Conservation (phyloP, 2,329 filamentous ascomycete genomes). For the Cladosporium sphaerospermum region DNA sequence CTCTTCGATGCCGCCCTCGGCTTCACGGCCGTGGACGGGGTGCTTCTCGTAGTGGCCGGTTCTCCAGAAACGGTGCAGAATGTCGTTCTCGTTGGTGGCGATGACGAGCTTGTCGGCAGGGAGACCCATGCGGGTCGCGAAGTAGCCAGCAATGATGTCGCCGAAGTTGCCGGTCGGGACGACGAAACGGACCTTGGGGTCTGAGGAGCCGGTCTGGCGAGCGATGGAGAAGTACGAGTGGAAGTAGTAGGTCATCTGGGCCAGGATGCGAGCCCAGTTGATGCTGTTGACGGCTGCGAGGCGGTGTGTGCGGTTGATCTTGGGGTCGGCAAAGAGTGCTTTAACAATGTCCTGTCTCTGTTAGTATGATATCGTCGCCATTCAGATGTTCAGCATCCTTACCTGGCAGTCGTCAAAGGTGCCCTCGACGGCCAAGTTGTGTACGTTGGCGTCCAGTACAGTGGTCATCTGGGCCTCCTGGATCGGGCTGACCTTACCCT, state of each 20-base stretch:
- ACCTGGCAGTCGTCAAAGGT: conserved; percentile 96
- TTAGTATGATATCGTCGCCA: neutral
- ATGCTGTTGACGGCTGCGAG: conserved; percentile 95
- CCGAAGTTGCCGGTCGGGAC: conserved; percentile 97
- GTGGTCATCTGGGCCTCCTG: conserved; percentile 98
- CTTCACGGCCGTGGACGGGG: conserved; percentile 51
- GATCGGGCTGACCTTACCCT: conserved; percentile 82
- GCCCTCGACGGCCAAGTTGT: conserved; percentile 82
- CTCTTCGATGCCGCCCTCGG: conserved; percentile 48
- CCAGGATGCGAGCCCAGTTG: conserved; percentile 91
- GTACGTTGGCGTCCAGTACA: conserved; percentile 80
- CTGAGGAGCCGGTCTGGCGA: conserved; percentile 53
- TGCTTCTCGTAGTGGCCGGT: conserved; percentile 86
- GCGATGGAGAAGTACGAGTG: conserved; percentile 82
- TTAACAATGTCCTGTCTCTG: conserved; percentile 74
- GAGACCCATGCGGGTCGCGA: conserved; percentile 83
- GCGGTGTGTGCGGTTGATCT: conserved; percentile 74
- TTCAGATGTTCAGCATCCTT: conserved; percentile 15
- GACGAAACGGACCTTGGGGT: conserved; percentile 72
- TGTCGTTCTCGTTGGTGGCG: conserved; percentile 96
- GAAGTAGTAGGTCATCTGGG: conserved; percentile 97
- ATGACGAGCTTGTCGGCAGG: conserved; percentile 83
- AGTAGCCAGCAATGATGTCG: conserved; percentile 88
- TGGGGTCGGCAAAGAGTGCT: conserved; percentile 77
- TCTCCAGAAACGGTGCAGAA: conserved; percentile 91